Evolutionary conservation across 768 basidiomycete species (phyloP).

Genomic region (Psilocybe cyanescens): DNA sequence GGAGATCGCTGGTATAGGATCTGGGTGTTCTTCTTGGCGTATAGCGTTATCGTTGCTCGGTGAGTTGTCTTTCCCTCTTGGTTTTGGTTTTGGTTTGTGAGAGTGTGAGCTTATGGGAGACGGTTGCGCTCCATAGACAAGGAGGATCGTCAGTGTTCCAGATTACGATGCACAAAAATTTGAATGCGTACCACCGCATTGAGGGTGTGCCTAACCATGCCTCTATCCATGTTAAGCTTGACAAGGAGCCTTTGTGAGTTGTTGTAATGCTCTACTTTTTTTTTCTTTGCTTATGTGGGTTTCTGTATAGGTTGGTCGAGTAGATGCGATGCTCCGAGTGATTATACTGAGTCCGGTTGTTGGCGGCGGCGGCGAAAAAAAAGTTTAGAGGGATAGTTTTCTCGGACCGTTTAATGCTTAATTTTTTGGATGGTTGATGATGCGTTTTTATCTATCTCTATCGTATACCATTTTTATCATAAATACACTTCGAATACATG

Average conservation of each 20-base stretch:
- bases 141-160: slow-evolving; percentile 95
- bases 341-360: background rate
- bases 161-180: slow-evolving; percentile 96
- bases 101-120: slow-evolving; percentile 5
- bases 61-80: slow-evolving; percentile 30
- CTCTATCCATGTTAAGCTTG: slow-evolving; percentile 73
- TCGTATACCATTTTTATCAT: background rate
- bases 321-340: background rate
- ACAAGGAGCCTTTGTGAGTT: slow-evolving; percentile 54
- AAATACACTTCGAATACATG: background rate
- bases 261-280: background rate
- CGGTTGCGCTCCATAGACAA: slow-evolving; percentile 53
- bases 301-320: slow-evolving; percentile 15
- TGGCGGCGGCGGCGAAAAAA: background rate
- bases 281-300: background rate
- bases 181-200: slow-evolving; percentile 93
- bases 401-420: background rate
- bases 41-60: slow-evolving; percentile 83
- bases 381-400: background rate
- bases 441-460: background rate
- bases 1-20: slow-evolving; percentile 94
- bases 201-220: slow-evolving; percentile 81
- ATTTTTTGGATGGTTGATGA: background rate
- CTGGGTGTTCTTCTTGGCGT: slow-evolving; percentile 98
- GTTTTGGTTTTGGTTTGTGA: background rate